phyloP scores from a whole-genome alignment of 208 protist genomes.

The Wallacemonas collosoma region DNA sequence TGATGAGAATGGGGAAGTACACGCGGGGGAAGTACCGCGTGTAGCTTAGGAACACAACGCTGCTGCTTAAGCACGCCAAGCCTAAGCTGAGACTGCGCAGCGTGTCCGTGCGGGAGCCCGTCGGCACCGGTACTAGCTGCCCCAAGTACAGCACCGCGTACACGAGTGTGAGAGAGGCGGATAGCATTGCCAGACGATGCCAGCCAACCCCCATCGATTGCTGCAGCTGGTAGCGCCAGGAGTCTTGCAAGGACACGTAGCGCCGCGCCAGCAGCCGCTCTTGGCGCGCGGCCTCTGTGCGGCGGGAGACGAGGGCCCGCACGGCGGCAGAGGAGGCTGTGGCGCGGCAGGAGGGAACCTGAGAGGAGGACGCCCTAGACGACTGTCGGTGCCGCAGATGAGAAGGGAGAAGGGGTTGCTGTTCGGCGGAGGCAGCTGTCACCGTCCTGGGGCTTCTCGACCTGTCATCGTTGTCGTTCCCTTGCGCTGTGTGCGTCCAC shows the following conservation, averaged over 20 bases:
- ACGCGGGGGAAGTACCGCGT: conserved; percentile 52
- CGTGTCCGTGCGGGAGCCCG: conserved; percentile 24
- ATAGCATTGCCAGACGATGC: conserved; percentile 37
- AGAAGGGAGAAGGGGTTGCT: not conserved
- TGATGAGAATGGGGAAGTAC: conserved; percentile 52
- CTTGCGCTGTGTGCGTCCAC: not conserved
- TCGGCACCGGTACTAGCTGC: conserved; percentile 24
- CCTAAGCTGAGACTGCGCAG: conserved; percentile 42
- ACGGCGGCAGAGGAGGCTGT: not conserved
- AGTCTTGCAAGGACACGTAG: conserved; percentile 45
- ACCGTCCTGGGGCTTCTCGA: not conserved
- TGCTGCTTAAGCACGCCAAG: conserved; percentile 35
- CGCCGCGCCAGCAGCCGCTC: conserved; percentile 37
- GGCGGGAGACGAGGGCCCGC: not conserved
- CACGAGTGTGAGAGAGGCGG: conserved; percentile 27
- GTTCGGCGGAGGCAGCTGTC: not conserved
- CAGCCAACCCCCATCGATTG: conserved; percentile 43
- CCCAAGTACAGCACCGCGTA: conserved; percentile 33
- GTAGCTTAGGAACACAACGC: conserved; percentile 48
- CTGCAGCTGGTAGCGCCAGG: conserved; percentile 47
- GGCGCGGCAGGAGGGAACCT: no score
- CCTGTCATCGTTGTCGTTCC: not conserved
- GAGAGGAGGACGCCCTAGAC: no score
- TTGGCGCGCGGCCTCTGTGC: conserved; percentile 1
- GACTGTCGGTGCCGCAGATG: not conserved